A percentile compares a stretch with the other conserved stretches of the same genome.
phyloP scores from a whole-genome alignment of 306 rosid species.

The Pyrus betulifolia region DNA sequence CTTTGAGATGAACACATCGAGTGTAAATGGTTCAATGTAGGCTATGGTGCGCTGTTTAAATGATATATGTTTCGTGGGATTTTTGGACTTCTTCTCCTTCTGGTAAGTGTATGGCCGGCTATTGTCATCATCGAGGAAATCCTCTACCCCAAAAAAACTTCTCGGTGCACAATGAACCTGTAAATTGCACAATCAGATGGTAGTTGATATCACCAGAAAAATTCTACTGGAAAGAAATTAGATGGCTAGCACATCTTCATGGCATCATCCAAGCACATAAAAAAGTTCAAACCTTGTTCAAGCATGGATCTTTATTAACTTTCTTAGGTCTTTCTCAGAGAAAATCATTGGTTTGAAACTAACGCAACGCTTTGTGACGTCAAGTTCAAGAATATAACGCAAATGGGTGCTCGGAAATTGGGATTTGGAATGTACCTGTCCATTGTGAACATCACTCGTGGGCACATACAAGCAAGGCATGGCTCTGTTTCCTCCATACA shows the following conservation, averaged over 20 bases:
- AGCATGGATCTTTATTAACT: neutral
- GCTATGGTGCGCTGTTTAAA: slow-evolving; percentile 86
- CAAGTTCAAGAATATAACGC: neutral
- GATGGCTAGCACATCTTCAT: neutral
- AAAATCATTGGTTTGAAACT: neutral
- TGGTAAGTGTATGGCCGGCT: slow-evolving; percentile 84
- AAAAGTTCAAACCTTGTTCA: neutral
- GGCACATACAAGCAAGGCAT: slow-evolving; percentile 45
- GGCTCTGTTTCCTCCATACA: slow-evolving; percentile 32
- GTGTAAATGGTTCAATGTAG: slow-evolving; percentile 90
- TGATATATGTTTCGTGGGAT: slow-evolving; percentile 75
- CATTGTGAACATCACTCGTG: slow-evolving; percentile 39
- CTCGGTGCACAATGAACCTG: slow-evolving; percentile 67
- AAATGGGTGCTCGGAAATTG: neutral
- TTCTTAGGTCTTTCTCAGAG: neutral
- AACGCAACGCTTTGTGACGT: neutral
- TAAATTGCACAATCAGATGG: slow-evolving; percentile 2
- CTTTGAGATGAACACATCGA: slow-evolving; percentile 87
- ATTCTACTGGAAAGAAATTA: neutral
- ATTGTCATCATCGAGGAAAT: slow-evolving; percentile 73
- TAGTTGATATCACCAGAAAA: neutral
- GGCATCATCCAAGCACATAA: neutral
- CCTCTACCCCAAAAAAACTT: slow-evolving; percentile 94
- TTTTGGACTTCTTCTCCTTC: slow-evolving; percentile 81
- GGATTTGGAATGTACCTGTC: slow-evolving; percentile 41